phyloP scores from a whole-genome alignment of 2,329 filamentous ascomycete genomes.

The Tolypocladium nubicola region DNA sequence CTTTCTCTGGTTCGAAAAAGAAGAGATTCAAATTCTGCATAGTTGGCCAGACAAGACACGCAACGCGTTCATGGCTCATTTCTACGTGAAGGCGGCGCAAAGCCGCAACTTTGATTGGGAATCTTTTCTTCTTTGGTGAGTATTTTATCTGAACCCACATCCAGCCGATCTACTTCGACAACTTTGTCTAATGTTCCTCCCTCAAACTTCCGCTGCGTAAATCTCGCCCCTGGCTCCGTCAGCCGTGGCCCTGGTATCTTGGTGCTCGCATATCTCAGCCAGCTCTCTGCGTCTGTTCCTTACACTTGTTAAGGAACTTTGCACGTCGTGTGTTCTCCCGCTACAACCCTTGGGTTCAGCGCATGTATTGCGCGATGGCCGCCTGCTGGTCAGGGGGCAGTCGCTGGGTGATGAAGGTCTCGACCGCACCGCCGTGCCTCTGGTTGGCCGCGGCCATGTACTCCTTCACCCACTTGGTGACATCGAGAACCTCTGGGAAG shows the following conservation, averaged over 20 bases:
- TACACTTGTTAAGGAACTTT: background rate
- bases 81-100: background rate
- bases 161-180: background rate
- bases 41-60: background rate
- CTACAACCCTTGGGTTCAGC: slow-evolving; percentile 14
- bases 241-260: background rate
- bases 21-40: background rate
- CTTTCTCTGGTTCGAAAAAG: background rate
- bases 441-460: slow-evolving; percentile 71
- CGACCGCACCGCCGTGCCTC: slow-evolving; percentile 60
- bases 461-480: slow-evolving; percentile 73
- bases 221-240: background rate
- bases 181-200: background rate
- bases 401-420: slow-evolving; percentile 60
- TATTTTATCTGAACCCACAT: background rate
- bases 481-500: slow-evolving; percentile 74
- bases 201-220: background rate
- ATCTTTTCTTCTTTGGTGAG: background rate
- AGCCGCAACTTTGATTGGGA: no score
- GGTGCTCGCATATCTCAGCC: background rate
- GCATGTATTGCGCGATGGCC: slow-evolving; percentile 41
- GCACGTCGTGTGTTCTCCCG: background rate
- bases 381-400: slow-evolving; percentile 51
- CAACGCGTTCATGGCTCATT: background rate
- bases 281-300: background rate